Conservation (phyloP, 2,329 filamentous ascomycete genomes). For the Cytospora leucostoma region DNA sequence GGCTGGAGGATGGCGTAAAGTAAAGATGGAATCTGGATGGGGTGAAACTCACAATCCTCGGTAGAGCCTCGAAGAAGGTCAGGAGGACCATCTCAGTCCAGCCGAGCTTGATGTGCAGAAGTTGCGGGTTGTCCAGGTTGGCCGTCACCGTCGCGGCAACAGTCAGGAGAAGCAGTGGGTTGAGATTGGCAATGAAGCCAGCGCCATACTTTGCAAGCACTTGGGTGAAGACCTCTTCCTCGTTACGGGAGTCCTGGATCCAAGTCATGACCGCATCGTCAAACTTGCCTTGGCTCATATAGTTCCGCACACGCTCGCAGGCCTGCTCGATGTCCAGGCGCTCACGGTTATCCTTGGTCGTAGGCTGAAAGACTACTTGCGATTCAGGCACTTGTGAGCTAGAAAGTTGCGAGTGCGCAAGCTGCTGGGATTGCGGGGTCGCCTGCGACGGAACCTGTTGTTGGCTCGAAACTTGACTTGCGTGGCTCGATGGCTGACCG, state of each 20-base stretch:
- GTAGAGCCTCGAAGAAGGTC: slow-evolving; percentile 51
- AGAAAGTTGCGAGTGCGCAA: slow-evolving; percentile 27
- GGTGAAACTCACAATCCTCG: slow-evolving; percentile 51
- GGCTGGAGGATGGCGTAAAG: background rate
- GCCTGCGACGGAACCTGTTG: slow-evolving; percentile 17
- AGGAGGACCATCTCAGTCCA: slow-evolving; percentile 64
- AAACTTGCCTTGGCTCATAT: slow-evolving; percentile 62
- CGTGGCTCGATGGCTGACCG: slow-evolving; percentile 21
- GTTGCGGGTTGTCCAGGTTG: slow-evolving; percentile 53
- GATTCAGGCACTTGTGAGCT: background rate
- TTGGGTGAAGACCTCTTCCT: slow-evolving; percentile 63
- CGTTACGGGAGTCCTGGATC: slow-evolving; percentile 59
- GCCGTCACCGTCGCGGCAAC: slow-evolving; percentile 65
- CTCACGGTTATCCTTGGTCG: slow-evolving; percentile 46
- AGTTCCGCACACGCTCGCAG: slow-evolving; percentile 60
- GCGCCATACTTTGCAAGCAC: slow-evolving; percentile 55
- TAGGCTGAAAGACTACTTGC: slow-evolving; percentile 43
- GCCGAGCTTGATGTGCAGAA: slow-evolving; percentile 55
- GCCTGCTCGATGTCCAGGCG: slow-evolving; percentile 57
- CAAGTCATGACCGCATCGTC: slow-evolving; percentile 67
- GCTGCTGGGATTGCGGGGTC: slow-evolving; percentile 15
- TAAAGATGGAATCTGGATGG: background rate
- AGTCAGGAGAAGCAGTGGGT: slow-evolving; percentile 63
- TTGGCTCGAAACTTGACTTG: slow-evolving; percentile 16
- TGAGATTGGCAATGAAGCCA: slow-evolving; percentile 56